These are phyloP conservation scores for Colletotrichum cordylinicola DNA, from an alignment of 2,329 filamentous ascomycete genomes.

Conservation along the genomic window DNA sequence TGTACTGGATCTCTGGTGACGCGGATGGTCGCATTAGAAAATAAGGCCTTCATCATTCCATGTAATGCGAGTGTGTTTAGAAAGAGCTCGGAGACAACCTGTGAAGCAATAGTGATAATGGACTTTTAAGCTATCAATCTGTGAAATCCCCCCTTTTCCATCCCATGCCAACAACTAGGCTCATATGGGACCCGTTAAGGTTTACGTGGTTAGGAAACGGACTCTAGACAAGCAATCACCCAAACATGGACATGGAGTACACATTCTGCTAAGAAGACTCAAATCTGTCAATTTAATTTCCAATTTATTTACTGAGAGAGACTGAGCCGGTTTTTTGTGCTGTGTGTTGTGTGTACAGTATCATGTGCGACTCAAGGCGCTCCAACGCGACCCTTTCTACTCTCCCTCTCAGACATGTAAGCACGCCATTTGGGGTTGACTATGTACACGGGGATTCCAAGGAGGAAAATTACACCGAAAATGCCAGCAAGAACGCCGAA, in stretches of 20 bases:
- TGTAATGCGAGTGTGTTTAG: rapidly evolving
- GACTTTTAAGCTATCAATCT: no score
- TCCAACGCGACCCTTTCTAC: not conserved
- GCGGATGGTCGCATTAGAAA: not conserved
- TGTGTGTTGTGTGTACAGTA: not conserved
- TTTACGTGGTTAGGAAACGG: no score
- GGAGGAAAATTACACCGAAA: slow-evolving; percentile 24
- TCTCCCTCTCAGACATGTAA: not conserved
- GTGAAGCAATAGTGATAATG: rapidly evolving
- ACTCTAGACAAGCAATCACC: no score
- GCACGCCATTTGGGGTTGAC: slow-evolving; percentile 24
- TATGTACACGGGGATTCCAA: slow-evolving; percentile 26
- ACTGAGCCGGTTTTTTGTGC: not conserved
- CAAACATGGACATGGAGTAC: not conserved
- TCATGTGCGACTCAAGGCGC: not conserved
- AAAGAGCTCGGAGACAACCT: rapidly evolving
- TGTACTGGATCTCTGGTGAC: not conserved
- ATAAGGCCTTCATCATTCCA: not conserved
- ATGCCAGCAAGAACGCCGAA: slow-evolving; percentile 26
- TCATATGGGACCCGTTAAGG: rapidly evolving
- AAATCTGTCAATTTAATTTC: not conserved
- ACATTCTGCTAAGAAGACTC: not conserved
- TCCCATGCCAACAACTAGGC: not conserved
- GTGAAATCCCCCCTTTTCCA: no score
- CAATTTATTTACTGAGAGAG: not conserved